phyloP scores from a whole-genome alignment of 2,329 filamentous ascomycete species.

The Sarocladium strictum region DNA sequence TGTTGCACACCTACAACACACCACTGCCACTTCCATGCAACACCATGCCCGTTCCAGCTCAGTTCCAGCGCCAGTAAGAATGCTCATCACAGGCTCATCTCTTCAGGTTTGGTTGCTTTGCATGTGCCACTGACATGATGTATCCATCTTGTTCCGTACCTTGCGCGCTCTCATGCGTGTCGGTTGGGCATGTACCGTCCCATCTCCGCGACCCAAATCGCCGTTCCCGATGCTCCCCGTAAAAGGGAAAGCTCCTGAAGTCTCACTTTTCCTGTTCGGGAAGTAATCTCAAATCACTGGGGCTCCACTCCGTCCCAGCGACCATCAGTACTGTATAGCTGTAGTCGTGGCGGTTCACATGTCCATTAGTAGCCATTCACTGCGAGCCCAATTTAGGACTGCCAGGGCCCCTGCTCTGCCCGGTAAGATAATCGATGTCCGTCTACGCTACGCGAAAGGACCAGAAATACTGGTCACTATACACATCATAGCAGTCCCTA shows the following conservation, averaged over 20 bases:
- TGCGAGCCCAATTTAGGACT: no score
- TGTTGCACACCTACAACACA: neutral
- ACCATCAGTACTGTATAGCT: neutral
- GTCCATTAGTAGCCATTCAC: no score
- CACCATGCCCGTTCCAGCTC: neutral
- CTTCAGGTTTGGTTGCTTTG: neutral
- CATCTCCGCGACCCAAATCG: slow-evolving; percentile 3
- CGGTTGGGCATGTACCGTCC: neutral
- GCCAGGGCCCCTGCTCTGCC: no score
- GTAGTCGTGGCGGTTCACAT: neutral
- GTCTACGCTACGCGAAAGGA: no score
- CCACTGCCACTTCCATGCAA: neutral
- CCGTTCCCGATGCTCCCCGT: neutral
- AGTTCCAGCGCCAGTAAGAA: neutral
- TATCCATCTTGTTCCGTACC: neutral
- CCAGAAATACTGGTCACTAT: no score
- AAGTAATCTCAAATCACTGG: neutral
- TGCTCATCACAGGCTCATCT: neutral
- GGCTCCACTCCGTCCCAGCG: neutral
- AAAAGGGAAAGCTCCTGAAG: neutral
- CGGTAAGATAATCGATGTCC: no score
- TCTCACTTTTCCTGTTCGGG: neutral
- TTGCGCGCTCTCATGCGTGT: neutral
- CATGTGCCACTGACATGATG: slow-evolving; percentile 3
- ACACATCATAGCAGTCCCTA: no score